Evolutionary conservation across 208 protist genomes (phyloP), one percentile per base, ranked within the genome.

Genomic region (Leishmania amazonensis): DNA sequence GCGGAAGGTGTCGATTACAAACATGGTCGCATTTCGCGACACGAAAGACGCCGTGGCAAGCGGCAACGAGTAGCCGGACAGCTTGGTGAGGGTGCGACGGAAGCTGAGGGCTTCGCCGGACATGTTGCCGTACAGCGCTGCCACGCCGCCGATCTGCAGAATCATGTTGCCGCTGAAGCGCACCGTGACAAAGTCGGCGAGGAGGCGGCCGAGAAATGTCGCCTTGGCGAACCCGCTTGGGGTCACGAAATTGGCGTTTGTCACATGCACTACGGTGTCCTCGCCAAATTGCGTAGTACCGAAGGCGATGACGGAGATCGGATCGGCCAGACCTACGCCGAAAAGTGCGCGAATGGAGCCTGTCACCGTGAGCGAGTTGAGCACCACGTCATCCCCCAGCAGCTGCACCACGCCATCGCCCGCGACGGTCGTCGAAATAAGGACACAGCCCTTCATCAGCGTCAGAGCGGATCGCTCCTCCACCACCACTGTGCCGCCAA

Each of bases 351-450:
- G 74, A 21, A 94, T 72, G 51, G 79, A 68, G 62, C 89, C 92
- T 9, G 76, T 78, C 78, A 94, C 65, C 24, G n/a, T 86, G 28
- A 92, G 75, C 17, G 90, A 95, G 84, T 95, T 90, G 40, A 95
- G 85, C 70, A 91, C 71, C 7, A 86, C 70, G 35, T 87, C 86
- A 64, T 91, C 83, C 35, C 89, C 92, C 42, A 78, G 54, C 19
- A 95, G 57, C 67, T 76, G 47, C 51, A 95, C 28, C 70, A 80
- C 65, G 57, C 92, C 88, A 51, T 81, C 78, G 28, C 92, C 92
- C 74, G 72, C 78, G n/a, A 91, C 75, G 54, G 65, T 86, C 35
- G 85, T 62, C 24, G 88, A 93, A 7, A 91, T 70, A 77, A 93
- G 78, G 35, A 84, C 85, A 54, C 87, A 87, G 71, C 85, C 88